Evolutionary conservation across 2,329 filamentous ascomycete species (phyloP).

Genomic region (Periconia macrospinosa): DNA sequence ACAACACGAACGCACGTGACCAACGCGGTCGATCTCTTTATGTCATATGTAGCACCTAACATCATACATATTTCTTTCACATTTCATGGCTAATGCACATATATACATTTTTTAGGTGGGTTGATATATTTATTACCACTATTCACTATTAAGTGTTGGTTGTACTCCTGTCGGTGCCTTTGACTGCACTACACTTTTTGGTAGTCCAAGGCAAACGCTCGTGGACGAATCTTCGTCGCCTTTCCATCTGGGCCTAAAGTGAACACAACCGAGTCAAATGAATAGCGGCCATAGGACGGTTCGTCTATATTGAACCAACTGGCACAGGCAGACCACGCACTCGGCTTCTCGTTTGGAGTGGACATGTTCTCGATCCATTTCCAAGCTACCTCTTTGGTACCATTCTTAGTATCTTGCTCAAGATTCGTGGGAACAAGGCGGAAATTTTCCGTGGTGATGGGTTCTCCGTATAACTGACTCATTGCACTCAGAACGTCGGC

Average conservation of each 20-base stretch:
- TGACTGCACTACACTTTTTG: not conserved
- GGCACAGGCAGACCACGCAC: slow-evolving; percentile 9
- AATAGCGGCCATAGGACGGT: slow-evolving; percentile 13
- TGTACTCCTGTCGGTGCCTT: no score
- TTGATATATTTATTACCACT: no score
- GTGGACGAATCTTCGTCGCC: slow-evolving; percentile 8
- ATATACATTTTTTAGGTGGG: no score
- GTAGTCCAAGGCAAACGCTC: slow-evolving; percentile 10
- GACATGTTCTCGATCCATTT: not conserved
- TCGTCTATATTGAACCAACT: slow-evolving; percentile 16
- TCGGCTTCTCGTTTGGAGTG: not conserved
- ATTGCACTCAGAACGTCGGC: slow-evolving; percentile 27
- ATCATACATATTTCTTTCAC: no score
- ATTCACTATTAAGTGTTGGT: no score
- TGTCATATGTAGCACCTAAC: no score
- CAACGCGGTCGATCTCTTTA: no score
- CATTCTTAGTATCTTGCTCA: slow-evolving; percentile 4
- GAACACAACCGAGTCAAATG: slow-evolving; percentile 21
- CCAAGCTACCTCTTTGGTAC: slow-evolving; percentile 8
- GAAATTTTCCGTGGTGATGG: slow-evolving; percentile 10
- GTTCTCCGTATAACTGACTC: not conserved
- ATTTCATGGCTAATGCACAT: no score
- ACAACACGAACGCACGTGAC: slow-evolving; percentile 13
- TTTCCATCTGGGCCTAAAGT: slow-evolving; percentile 17
- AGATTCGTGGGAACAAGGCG: slow-evolving; percentile 29